Percentiles rank a stretch among this genome's conserved stretches.
Conservation (phyloP, 495 filamentous ascomycete species). For the Penicillium silybi region DNA sequence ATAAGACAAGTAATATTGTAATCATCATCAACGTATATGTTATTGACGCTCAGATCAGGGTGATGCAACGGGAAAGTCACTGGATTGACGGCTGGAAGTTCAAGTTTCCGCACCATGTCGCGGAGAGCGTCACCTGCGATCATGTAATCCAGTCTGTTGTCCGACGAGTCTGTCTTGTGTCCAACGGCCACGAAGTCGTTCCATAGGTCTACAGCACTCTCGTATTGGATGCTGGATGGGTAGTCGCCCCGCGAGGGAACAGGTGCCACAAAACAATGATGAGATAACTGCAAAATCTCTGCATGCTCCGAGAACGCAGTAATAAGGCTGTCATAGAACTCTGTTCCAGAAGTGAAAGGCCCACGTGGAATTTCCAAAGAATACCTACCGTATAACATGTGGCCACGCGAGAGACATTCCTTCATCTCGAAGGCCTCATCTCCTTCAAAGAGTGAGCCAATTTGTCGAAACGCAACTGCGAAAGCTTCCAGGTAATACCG, state of each 20-base stretch:
- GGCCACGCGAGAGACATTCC: slow-evolving; percentile 25
- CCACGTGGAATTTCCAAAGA: slow-evolving; percentile 14
- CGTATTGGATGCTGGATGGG: slow-evolving; percentile 6
- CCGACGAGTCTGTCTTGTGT: slow-evolving; percentile 20
- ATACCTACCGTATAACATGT: slow-evolving; percentile 20
- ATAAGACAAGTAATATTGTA: slow-evolving; percentile 37
- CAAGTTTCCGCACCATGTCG: slow-evolving; percentile 19
- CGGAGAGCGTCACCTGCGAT: slow-evolving; percentile 25
- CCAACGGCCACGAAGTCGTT: slow-evolving; percentile 29
- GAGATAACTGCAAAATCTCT: slow-evolving; percentile 15
- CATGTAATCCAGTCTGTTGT: slow-evolving; percentile 31
- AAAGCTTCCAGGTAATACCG: slow-evolving; percentile 20
- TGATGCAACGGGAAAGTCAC: slow-evolving; percentile 18
- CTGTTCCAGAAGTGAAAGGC: slow-evolving; percentile 14
- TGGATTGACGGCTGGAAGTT: slow-evolving; percentile 7
- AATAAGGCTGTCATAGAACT: slow-evolving; percentile 21
- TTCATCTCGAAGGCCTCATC: slow-evolving; percentile 12
- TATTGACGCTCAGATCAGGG: slow-evolving; percentile 21
- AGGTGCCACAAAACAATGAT: slow-evolving; percentile 24
- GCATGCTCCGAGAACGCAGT: slow-evolving; percentile 14
- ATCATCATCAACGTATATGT: slow-evolving; percentile 35
- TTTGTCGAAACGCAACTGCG: slow-evolving; percentile 23
- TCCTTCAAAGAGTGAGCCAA: slow-evolving; percentile 23
- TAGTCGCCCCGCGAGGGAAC: slow-evolving; percentile 14
- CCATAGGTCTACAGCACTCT: slow-evolving; percentile 13